Conservation (phyloP, 192 early-diverging fungal species). For the Anaeromyces robustus region DNA sequence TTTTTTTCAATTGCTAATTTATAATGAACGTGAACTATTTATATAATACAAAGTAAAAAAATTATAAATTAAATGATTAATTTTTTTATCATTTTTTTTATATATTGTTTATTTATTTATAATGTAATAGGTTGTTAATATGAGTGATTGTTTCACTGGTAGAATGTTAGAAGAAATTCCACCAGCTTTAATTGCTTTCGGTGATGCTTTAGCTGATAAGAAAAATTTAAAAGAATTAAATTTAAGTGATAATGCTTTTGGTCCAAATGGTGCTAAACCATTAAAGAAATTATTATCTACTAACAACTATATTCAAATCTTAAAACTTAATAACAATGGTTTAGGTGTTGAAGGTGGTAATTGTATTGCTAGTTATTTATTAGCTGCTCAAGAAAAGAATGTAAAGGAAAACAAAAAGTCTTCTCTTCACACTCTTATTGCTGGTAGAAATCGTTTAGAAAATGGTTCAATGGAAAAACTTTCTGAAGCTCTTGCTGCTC, state of each 20-base stretch:
- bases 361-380: constrained; percentile 68
- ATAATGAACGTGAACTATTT: no score
- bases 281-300: constrained; percentile 70
- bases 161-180: constrained; percentile 83
- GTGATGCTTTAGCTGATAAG: constrained; percentile 67
- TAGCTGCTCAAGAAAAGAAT: constrained; percentile 57
- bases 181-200: constrained; percentile 59
- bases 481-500: constrained; percentile 64
- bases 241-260: constrained; percentile 94
- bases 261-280: constrained; percentile 79
- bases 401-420: constrained; percentile 39
- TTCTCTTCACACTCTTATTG: constrained; percentile 63
- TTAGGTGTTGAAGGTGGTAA: constrained; percentile 76
- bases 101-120: no score
- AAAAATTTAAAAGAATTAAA: constrained; percentile 64
- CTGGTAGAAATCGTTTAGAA: constrained; percentile 89
- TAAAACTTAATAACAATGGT: constrained; percentile 95
- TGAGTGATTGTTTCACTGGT: constrained; percentile 89
- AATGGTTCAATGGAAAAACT: constrained; percentile 59
- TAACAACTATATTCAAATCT: constrained; percentile 59
- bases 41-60: no score
- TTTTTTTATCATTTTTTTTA: no score
- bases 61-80: no score
- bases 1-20: no score
- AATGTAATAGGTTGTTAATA: constrained; percentile 40